Evolutionary conservation across 805 yeast genomes (phyloP).

Genomic region (Yarrowia sp.): DNA sequence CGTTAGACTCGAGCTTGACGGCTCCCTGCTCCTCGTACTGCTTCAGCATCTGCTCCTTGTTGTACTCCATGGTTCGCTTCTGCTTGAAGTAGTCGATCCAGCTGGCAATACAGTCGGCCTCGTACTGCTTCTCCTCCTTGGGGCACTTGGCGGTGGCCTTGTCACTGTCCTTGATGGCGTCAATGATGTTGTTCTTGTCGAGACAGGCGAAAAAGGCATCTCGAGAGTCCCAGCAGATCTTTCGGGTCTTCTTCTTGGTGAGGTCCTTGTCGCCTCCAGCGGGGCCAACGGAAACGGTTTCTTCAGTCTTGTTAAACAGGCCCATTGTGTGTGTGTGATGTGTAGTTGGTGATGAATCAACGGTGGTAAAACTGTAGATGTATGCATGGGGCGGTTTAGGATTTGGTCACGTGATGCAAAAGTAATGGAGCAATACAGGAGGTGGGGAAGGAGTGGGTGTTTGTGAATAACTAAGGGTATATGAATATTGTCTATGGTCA

Average conservation of each 20-base stretch:
- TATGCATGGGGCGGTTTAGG: neutral
- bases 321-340: neutral
- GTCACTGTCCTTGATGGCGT: conserved; percentile 51
- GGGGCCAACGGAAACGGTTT: conserved; percentile 16
- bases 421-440: neutral
- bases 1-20: conserved; percentile 30
- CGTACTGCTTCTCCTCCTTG: conserved; percentile 54
- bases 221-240: conserved; percentile 86
- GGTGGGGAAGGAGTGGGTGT: no score
- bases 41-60: conserved; percentile 63
- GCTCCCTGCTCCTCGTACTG: conserved; percentile 73
- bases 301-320: conserved; percentile 8
- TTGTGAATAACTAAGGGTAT: no score
- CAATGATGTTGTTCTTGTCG: conserved; percentile 61
- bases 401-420: neutral
- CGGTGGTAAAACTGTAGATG: neutral
- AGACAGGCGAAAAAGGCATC: conserved; percentile 76
- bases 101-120: conserved; percentile 73
- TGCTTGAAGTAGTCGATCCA: conserved; percentile 93
- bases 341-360: neutral
- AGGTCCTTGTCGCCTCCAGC: conserved; percentile 36
- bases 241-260: conserved; percentile 63
- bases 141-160: conserved; percentile 59
- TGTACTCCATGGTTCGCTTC: conserved; percentile 74
- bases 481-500: no score